Conservation (phyloP, 2,329 filamentous ascomycete species). For the Coniochaeta ligniaria region DNA sequence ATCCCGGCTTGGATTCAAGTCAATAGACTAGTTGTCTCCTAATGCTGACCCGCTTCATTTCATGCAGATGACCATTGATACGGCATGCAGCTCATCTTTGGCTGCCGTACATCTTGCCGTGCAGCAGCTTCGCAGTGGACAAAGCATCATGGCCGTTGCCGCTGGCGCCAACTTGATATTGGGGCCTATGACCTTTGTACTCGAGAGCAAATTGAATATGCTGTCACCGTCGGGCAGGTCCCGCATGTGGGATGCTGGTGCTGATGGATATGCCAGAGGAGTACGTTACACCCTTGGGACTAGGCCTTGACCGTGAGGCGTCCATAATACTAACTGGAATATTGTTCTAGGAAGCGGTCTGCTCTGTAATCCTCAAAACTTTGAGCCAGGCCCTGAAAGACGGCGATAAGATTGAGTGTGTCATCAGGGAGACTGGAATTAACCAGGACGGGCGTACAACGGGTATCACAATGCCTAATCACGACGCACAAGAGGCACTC, state of each 20-base stretch:
- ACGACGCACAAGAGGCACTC: slow-evolving; percentile 27
- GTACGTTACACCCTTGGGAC: too few species aligned
- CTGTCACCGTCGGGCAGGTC: slow-evolving; percentile 27
- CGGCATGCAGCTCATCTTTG: slow-evolving; percentile 33
- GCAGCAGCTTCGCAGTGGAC: slow-evolving; percentile 25
- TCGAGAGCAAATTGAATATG: slow-evolving; percentile 26
- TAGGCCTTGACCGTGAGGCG: too few species aligned
- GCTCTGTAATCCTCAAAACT: slow-evolving; percentile 39
- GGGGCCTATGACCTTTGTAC: slow-evolving; percentile 23
- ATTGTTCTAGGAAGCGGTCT: too few species aligned
- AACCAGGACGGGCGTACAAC: slow-evolving; percentile 38
- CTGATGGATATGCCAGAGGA: slow-evolving; percentile 48
- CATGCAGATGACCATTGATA: slow-evolving; percentile 36
- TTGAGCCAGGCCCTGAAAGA: slow-evolving; percentile 36
- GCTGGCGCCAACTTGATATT: slow-evolving; percentile 24
- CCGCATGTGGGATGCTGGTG: slow-evolving; percentile 34
- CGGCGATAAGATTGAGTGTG: slow-evolving; percentile 27
- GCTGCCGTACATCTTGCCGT: too few species aligned
- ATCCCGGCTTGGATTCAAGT: too few species aligned
- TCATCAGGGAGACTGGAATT: slow-evolving; percentile 34
- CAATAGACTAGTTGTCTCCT: too few species aligned
- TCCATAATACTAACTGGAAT: too few species aligned
- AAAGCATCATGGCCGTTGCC: slow-evolving; percentile 22
- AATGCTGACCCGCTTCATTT: too few species aligned
- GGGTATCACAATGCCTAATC: slow-evolving; percentile 41